phyloP scores from a whole-genome alignment of 371 early-diverging fungal genomes.

The Circinella umbellata region DNA sequence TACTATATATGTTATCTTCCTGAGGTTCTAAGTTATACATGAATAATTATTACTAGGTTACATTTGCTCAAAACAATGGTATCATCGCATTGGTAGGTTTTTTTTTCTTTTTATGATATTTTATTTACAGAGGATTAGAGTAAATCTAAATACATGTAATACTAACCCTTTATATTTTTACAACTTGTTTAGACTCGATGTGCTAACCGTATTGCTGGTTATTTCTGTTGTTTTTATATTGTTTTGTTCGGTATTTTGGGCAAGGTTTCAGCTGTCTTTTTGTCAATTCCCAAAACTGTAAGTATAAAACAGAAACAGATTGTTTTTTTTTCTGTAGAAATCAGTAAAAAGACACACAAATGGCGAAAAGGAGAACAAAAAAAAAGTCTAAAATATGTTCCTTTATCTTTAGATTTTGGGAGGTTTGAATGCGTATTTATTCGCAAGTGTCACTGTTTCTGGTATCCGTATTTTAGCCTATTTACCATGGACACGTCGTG shows the following conservation, averaged over 20 bases:
- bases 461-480: constrained; percentile 69
- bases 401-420: constrained; percentile 30
- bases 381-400: no score
- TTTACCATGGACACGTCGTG: constrained; percentile 68
- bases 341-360: background rate
- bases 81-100: constrained; percentile 46
- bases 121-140: no score
- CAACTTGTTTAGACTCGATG: constrained; percentile 43
- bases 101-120: background rate
- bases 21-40: no score
- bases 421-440: constrained; percentile 69
- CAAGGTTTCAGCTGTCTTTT: constrained; percentile 66
- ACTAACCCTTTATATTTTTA: background rate
- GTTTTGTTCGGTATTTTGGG: constrained; percentile 65
- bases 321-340: no score
- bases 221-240: constrained; percentile 62
- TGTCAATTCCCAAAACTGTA: constrained; percentile 59
- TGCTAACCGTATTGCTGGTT: constrained; percentile 67
- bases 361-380: background rate
- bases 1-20: no score
- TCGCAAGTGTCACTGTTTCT: constrained; percentile 64
- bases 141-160: background rate
- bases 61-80: constrained; percentile 72
- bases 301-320: background rate
- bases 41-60: constrained; percentile 15